Percentiles rank a stretch among this genome's conserved stretches.
phyloP scores from a whole-genome alignment of 2,329 filamentous ascomycete species.

The Stachybotrys chartarum region DNA sequence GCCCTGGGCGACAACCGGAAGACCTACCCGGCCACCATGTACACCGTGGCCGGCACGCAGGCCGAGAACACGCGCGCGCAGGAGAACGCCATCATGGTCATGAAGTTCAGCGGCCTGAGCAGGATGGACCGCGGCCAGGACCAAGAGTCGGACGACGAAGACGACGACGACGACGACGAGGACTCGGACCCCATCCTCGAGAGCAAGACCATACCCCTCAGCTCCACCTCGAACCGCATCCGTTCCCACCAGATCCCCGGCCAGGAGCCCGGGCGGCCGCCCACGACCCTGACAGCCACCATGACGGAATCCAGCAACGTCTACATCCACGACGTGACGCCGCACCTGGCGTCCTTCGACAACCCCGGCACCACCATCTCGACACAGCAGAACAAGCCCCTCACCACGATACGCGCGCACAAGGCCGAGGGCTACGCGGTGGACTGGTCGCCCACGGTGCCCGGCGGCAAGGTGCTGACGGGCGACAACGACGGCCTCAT shows the following conservation, averaged over 20 bases:
- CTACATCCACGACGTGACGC: constrained; percentile 89
- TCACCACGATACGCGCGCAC: constrained; percentile 84
- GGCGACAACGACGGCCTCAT: constrained; percentile 89
- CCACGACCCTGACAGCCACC: constrained; percentile 77
- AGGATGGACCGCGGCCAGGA: constrained; percentile 70
- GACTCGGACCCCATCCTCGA: constrained; percentile 85
- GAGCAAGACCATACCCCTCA: constrained; percentile 79
- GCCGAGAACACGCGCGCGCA: constrained; percentile 66
- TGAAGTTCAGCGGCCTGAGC: constrained; percentile 90
- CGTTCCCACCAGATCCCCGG: constrained; percentile 75
- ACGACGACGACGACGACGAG: constrained; percentile 69
- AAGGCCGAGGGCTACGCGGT: constrained; percentile 90
- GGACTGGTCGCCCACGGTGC: constrained; percentile 81
- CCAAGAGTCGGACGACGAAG: constrained; percentile 57
- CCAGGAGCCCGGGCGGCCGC: constrained; percentile 61
- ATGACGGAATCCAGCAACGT: constrained; percentile 89
- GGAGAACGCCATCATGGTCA: constrained; percentile 91
- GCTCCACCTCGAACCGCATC: constrained; percentile 88
- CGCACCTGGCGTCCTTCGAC: constrained; percentile 84
- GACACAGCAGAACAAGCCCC: constrained; percentile 78
- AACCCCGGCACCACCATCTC: constrained; percentile 75
- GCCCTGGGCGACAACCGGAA: constrained; percentile 80
- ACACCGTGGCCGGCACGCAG: constrained; percentile 91
- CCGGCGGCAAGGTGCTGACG: constrained; percentile 79
- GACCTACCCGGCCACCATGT: constrained; percentile 92